Base-by-base conservation (phyloP, 1,284 basidiomycete species). In the Schizophyllum amplum region DNA sequence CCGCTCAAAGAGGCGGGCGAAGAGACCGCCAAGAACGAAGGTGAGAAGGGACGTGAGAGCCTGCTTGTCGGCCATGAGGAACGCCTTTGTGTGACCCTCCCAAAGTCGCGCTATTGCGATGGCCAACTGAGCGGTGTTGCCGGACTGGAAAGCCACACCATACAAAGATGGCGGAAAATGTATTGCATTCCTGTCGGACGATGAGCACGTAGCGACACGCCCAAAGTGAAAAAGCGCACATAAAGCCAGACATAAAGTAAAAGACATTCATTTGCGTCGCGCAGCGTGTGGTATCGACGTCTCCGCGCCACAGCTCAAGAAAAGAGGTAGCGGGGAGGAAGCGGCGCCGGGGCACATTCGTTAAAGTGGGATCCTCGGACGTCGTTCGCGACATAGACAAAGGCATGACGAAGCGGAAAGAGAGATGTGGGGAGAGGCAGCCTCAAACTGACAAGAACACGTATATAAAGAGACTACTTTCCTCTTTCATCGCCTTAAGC, bases 31-130 rank as follows among this genome's bases (percentile, higher is more conserved):
- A 27, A 77, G 63, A 61, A 86, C 76, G 77, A 95, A 95, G 13
- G 81, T 73, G 58, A 90, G 64, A 20, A 94, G 71, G 23, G 90
- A 92, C 47, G 80, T 82, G 54, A 94, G 74, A 6, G 92, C 92
- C 68, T 92, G 90, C 67, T 84, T 83, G 66, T 94, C 92, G 5
- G 88, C 76, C 59, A 81, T 80, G 66, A 87, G 87, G 72, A 94
- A 92, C 0, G 73, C 65, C 24, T 66, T 67, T 71, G 88, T 75
- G 63, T 76, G 70, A 22, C 74, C 70, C 57, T 83, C 76, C 71
- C 91, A 93, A 3, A 78, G 69, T 47, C 75, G 72, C 20, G 74
- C 75, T 47, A 78, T 51, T 13, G 71, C 72, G 33, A 75, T 61
- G 5, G 68, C 69, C 13, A 73, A 61, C 70, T 65, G 63, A 1